Evolutionary conservation across 2,329 filamentous ascomycete species (phyloP).

Genomic region (Teratosphaeria destructans): DNA sequence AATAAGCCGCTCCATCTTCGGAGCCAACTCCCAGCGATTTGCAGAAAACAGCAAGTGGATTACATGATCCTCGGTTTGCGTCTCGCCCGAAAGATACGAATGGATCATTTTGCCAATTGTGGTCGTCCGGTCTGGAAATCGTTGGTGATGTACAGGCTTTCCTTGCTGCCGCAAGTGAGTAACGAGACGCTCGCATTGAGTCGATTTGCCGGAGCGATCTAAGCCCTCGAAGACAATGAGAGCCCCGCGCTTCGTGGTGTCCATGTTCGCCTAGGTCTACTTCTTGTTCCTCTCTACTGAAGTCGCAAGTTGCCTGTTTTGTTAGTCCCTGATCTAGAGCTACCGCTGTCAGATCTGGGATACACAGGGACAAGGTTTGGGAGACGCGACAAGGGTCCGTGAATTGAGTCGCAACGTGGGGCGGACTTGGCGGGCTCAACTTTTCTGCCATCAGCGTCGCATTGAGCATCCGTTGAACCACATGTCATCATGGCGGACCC

Average conservation of each 20-base stretch:
- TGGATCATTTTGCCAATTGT: slow-evolving; percentile 83
- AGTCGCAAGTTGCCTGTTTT: not conserved
- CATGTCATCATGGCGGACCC: not conserved
- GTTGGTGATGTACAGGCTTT: slow-evolving; percentile 45
- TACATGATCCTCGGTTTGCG: slow-evolving; percentile 67
- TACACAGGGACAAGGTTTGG: not conserved
- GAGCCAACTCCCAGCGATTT: slow-evolving; percentile 70
- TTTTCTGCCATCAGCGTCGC: not conserved
- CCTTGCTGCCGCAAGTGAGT: slow-evolving; percentile 42
- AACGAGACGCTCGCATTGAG: slow-evolving; percentile 65
- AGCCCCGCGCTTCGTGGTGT: slow-evolving; percentile 41
- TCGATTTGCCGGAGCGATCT: slow-evolving; percentile 85
- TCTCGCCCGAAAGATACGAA: slow-evolving; percentile 53
- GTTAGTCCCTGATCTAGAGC: not conserved
- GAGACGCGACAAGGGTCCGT: not conserved
- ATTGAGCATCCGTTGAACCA: not conserved
- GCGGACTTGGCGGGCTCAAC: not conserved
- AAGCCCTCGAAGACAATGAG: slow-evolving; percentile 81
- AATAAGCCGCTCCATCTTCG: slow-evolving; percentile 37
- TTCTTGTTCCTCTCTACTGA: not conserved
- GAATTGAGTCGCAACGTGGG: not conserved
- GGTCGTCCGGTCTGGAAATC: slow-evolving; percentile 71
- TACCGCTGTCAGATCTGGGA: not conserved
- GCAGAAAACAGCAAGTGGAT: slow-evolving; percentile 86
- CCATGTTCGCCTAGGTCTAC: not conserved